Percentiles rank a stretch among this genome's conserved stretches.
These are phyloP conservation scores for Silybum marianum DNA, from an alignment of 129 eudicot genomes.

Conservation along the genomic window DNA sequence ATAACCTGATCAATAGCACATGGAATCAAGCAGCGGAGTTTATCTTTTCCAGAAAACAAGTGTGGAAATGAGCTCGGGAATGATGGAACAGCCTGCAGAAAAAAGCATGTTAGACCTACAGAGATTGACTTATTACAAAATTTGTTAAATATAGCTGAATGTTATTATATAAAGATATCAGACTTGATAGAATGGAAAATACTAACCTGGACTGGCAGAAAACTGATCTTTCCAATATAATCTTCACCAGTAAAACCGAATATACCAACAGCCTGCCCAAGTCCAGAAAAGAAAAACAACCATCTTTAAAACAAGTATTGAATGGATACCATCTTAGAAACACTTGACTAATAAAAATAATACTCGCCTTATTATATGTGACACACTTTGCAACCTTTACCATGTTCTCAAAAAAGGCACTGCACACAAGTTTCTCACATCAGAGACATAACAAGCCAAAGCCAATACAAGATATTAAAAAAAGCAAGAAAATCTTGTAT, in stretches of 20 bases:
- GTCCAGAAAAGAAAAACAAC: neutral
- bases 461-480: neutral
- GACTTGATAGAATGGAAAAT: neutral
- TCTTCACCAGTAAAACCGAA: slow-evolving; percentile 97
- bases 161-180: too few relatives aligned
- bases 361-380: slow-evolving; percentile 76
- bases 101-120: slow-evolving; percentile 7
- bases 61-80: slow-evolving; percentile 98
- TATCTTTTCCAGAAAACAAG: slow-evolving; percentile 77
- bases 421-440: slow-evolving; percentile 36
- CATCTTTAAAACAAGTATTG: neutral
- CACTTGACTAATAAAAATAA: neutral
- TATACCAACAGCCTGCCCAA: slow-evolving; percentile 71
- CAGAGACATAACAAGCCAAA: neutral
- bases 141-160: neutral
- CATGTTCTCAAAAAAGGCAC: slow-evolving; percentile 92
- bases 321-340: neutral
- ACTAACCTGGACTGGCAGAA: slow-evolving; percentile 84
- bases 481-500: neutral
- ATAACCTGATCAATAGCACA: slow-evolving; percentile 97
- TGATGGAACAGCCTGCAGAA: slow-evolving; percentile 87
- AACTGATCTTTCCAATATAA: slow-evolving; percentile 79
- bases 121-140: neutral
- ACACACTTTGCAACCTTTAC: slow-evolving; percentile 79
- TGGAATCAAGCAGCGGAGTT: slow-evolving; percentile 85